Base-by-base conservation (phyloP, 2,329 filamentous ascomycete species). In the Ramularia collo-cygni region DNA sequence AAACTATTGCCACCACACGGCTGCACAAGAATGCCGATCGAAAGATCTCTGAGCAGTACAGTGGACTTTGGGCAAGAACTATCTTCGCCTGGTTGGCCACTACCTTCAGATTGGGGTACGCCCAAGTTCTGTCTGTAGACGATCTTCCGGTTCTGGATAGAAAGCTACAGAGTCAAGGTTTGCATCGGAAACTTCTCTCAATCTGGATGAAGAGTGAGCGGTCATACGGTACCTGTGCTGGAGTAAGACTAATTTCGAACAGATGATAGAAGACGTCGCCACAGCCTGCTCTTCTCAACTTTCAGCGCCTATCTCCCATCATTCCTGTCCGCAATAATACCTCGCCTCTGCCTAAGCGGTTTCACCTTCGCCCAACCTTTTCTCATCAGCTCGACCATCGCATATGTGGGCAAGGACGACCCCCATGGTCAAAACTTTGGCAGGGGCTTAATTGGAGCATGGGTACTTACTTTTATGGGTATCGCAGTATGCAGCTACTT, bases 361-460 rank as follows among this genome's bases (percentile, higher is more conserved):
- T 24, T 35, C 28, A 30, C 28, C 8, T 30, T 30, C 13, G n/a
- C n/a, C 13, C 28, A 30, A 30, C 28, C 28, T 14, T 30, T 30
- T 30, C 28, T 30, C 8, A 14, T 30, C n/a, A 30, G 28, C 28
- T 14, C n/a, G 8, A 30, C 28, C 3, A 16, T 30, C 13, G 6
- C n/a, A 14, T 30, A 16, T 13, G 28, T 14, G 10, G 28, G 28
- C 13, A 14, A 8, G 4, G n/a, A 16, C n/a, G 14, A 30, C 6
- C 13, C n/a, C 3, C n/a, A 30, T 13, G 13, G 15, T 8, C 28
- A 13, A 3, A 30, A 24, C 21, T 24, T 24, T 4, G 28, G 28
- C 4, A 30, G 14, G 8, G 28, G 28, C 15, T 16, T 30, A 8
- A 30, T 30, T 14, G 28, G n/a, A 12, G 28, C 28, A 13, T 30